Base-by-base conservation (phyloP, 148 eudicot genomes). In the Euryodendron excelsum region DNA sequence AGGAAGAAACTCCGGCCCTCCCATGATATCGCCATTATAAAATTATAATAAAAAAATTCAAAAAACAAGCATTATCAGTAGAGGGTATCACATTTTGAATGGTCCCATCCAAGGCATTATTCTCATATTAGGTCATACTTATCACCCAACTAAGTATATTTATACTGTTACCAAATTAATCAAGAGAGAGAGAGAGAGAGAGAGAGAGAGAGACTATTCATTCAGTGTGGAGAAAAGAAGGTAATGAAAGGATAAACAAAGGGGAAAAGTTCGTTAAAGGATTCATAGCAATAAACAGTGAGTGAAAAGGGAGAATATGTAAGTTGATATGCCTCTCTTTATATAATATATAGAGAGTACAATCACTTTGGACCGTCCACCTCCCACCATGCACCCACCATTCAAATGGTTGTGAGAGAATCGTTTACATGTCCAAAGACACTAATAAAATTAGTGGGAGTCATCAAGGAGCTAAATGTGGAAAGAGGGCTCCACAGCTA, bases 61-160 rank as follows among this genome's bases (percentile, higher is more conserved):
- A 48, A 3, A n/a, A 4, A 66, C 5, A 37, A 12, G 18, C 23
- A n/a, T 31, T n/a, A 65, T 39, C 44, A 39, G 44, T 39, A 13
- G 52, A 67, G 17, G 45, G 68, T 18, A 68, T 75, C 74, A 27
- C 23, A 76, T 37, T 60, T 76, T 61, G 21, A 44, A 67, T 73
- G 71, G 60, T 72, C 79, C 68, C 80, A 12, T 14, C 47, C 47
- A 1, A 41, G 64, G 53, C 65, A 64, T 74, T 80, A 80, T 74
- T 80, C 78, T 33, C 75, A 55, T 18, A 68, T 39, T 59, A 58
- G 50, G 18, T 60, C 45, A 44, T 44, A 3, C 14, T 70, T 56
- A 28, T 58, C 75, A 47, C 44, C 36, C 56, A 55, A 69, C 36
- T 45, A 44, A 17, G 55, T 25, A 69, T 69, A 44, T 27, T 5